Evolutionary conservation across 257 asterid species (phyloP).

Genomic region (Cordia subcordata): DNA sequence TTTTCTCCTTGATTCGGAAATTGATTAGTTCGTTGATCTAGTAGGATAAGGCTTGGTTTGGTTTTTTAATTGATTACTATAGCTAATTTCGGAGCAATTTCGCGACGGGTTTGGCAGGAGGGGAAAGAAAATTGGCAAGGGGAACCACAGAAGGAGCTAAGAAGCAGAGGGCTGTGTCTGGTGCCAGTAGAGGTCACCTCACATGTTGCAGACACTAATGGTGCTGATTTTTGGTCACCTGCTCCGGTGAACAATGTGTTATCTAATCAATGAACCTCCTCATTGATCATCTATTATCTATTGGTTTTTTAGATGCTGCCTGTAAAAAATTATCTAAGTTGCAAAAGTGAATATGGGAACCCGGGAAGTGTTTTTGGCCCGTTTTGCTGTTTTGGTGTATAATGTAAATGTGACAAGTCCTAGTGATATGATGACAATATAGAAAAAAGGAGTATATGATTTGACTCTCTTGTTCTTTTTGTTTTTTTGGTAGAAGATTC

Average conservation of each 20-base stretch:
- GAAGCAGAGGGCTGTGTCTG: constrained; percentile 74
- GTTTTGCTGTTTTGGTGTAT: background rate
- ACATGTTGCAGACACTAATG: constrained; percentile 59
- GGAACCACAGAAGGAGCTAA: constrained; percentile 25
- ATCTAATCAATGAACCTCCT: constrained; percentile 18
- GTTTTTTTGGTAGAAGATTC: no score
- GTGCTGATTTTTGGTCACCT: constrained; percentile 89
- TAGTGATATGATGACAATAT: background rate
- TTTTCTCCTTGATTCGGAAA: no score
- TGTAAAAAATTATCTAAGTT: background rate
- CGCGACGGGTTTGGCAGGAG: constrained; percentile 22
- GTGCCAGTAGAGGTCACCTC: constrained; percentile 62
- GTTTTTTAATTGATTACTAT: background rate
- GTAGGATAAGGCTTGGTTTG: no score
- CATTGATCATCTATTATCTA: no score
- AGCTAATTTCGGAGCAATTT: background rate
- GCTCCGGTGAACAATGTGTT: constrained; percentile 35
- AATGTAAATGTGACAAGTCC: background rate
- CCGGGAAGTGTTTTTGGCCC: background rate
- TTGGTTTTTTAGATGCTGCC: background rate
- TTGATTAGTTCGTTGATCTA: no score
- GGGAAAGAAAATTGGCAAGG: constrained; percentile 15
- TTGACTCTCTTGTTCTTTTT: no score
- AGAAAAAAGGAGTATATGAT: background rate
- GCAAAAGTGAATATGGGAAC: background rate